Evolutionary conservation across 164 flowering plant genomes (phyloP), one percentile per base, ranked within the genome.

Genomic region (Umbellularia californica): DNA sequence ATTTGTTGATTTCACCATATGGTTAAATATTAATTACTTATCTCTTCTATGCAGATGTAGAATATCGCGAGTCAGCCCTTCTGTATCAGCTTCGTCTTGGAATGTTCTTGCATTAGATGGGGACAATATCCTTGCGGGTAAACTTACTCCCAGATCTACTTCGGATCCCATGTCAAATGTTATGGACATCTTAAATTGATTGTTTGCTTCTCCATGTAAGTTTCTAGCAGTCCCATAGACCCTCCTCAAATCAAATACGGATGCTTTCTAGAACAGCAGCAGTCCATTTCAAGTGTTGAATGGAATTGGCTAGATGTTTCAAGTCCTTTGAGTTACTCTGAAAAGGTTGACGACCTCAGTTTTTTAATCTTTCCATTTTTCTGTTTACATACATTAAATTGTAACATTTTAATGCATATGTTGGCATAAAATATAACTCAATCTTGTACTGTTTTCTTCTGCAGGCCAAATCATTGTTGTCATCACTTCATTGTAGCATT

Each of bases 221-320:
- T 87, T 58, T 87, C 86, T 78, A 92, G 98, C 86, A 96, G 94
- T 78, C 95, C 90, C 69, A 78, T 91, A 72, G 88, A 87, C 72
- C 82, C 90, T 78, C 98, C 95, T 78, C 98, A 87, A 82, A 77
- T 94, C 79, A 89, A 85, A 80, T 93, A 92, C 78, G 99, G 97
- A 15, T 69, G 50, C 60, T 74, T 35, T 74, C 23, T 68, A 24
- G 78, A 41, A 22, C 52, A 2, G 73, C 81, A 83, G 68, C 65
- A 80, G 74, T 72, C 77, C 65, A 72, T 67, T 51, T 58, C 79
- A 23, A 71, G 71, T 77, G 67, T 72, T 77, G 50, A 80, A 58
- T 96, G 98, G 99, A 79, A 70, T 80, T 96, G 99, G 99, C 76
- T 76, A 58, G 88, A 88, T 83, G 80, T 94, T 51, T 80, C 88